Evolutionary conservation across 306 rosid genomes (phyloP), one percentile per base, ranked within the genome.

Genomic region (Mimosa bimucronata): DNA sequence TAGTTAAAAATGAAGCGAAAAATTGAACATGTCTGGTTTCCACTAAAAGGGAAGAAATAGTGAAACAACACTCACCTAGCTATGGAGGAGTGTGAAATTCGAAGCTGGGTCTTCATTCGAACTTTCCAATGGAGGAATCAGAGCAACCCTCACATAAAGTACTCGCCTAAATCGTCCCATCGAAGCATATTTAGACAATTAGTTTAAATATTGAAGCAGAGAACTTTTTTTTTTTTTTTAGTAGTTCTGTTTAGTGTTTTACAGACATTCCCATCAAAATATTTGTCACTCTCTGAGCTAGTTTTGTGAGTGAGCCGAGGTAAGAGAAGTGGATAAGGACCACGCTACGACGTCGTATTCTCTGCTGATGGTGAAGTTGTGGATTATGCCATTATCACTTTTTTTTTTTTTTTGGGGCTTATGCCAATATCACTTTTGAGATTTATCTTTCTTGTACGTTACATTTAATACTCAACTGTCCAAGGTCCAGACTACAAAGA

Each of bases 41-140:
- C 21, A 29, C 25, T 30, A 76, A 61, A 66, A 65, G 75, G 53
- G 41, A 75, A 50, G 73, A 37, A 55, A 75, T 60, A 26, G 69
- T 18, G 2, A 26, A 45, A 40, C 58, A 64, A 29, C 2, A 70
- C 87, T 71, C 55, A 86, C 88, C 93, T 68, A 53, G 57, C 58
- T 44, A 25, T 21, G 41, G 78, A 28, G 45, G 69, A 71, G 83
- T 52, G 21, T 18, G 37, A 31, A 9, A 53, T 28, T 55, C 66
- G 40, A 37, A 74, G 61, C 21, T 16, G n/a, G 3, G 5, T 69
- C 11, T 67, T 71, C 44, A 9, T n/a, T 55, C 28, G 62, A 21
- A 55, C 28, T 52, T 3, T 52, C 1, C 55, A 15, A 2, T 74
- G 64, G 16, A 41, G 80, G 73, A 86, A 79, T 66, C 83, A 53